Evolutionary conservation across 345 rosid species (phyloP).

Genomic region (Pistacia integerrima): DNA sequence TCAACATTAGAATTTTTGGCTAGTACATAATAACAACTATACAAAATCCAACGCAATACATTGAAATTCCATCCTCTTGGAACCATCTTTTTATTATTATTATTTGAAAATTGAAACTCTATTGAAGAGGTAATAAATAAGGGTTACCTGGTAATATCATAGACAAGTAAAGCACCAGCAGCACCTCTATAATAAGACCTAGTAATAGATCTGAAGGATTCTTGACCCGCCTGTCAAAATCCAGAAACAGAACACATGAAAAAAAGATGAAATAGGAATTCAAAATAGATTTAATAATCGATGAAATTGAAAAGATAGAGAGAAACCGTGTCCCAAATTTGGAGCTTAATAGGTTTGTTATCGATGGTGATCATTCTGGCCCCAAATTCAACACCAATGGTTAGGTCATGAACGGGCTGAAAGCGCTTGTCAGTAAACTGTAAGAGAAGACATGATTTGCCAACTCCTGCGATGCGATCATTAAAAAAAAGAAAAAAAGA

Average conservation of each 20-base stretch:
- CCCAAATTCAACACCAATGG: constrained; percentile 95
- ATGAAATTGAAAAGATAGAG: background rate
- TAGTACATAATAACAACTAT: background rate
- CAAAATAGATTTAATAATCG: background rate
- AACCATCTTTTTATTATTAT: background rate
- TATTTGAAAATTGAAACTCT: background rate
- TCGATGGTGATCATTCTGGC: constrained; percentile 96
- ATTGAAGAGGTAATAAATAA: background rate
- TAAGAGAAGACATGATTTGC: constrained; percentile 93
- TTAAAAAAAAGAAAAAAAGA: too few species aligned
- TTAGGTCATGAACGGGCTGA: constrained; percentile 95
- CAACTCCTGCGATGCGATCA: constrained; percentile 60
- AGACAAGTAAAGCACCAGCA: constrained; percentile 98
- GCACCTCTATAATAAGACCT: constrained; percentile 98
- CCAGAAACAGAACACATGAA: background rate
- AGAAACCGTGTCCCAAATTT: constrained; percentile 97
- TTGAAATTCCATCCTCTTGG: background rate
- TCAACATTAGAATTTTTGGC: background rate
- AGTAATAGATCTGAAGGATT: constrained; percentile 94
- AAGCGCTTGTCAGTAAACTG: constrained; percentile 98
- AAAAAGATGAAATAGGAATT: too few species aligned
- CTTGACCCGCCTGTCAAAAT: constrained; percentile 87
- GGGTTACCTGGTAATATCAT: constrained; percentile 85
- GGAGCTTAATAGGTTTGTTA: constrained; percentile 91
- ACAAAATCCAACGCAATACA: background rate